Conservation (phyloP, 1,139 yeast species). For the Zygoascus hellenicus region DNA sequence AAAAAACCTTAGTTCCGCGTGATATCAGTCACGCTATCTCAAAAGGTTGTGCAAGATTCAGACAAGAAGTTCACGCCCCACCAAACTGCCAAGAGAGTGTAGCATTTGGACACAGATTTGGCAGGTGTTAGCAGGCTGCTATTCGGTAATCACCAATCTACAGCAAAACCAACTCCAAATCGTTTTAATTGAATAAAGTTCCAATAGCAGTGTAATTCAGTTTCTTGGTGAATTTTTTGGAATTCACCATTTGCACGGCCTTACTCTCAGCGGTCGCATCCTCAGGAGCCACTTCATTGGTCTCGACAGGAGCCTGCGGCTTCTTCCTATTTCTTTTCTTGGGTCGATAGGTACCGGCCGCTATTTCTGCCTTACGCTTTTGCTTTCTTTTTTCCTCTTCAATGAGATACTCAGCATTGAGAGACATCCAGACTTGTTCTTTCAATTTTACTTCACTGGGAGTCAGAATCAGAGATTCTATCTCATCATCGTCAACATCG, state of each 20-base stretch:
- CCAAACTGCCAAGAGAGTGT: too few relatives aligned
- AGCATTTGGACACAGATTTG: too few relatives aligned
- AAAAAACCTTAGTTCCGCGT: too few relatives aligned
- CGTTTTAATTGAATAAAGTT: conserved; percentile 44
- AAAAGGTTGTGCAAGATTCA: too few relatives aligned
- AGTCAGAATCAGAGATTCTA: conserved; percentile 52
- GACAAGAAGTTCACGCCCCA: too few relatives aligned
- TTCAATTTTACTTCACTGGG: conserved; percentile 64
- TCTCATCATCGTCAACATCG: conserved; percentile 80
- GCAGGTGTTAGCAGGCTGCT: too few relatives aligned
- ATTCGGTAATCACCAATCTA: too few relatives aligned
- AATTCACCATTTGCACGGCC: conserved; percentile 63
- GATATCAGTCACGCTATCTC: too few relatives aligned
- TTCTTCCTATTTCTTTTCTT: conserved; percentile 32
- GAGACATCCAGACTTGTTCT: conserved; percentile 81
- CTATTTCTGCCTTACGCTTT: conserved; percentile 78
- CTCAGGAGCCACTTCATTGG: conserved; percentile 31
- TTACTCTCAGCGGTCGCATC: conserved; percentile 70
- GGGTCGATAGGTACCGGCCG: conserved; percentile 35
- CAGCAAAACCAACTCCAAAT: too few relatives aligned
- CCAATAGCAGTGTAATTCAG: conserved; percentile 79
- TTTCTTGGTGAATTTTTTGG: conserved; percentile 74
- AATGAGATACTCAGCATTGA: conserved; percentile 76
- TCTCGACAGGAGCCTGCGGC: conserved; percentile 20
- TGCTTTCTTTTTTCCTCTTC: conserved; percentile 82